These are phyloP conservation scores for Solanum megistacrolobum DNA, from an alignment of 257 asterid species.

Conservation along the genomic window DNA sequence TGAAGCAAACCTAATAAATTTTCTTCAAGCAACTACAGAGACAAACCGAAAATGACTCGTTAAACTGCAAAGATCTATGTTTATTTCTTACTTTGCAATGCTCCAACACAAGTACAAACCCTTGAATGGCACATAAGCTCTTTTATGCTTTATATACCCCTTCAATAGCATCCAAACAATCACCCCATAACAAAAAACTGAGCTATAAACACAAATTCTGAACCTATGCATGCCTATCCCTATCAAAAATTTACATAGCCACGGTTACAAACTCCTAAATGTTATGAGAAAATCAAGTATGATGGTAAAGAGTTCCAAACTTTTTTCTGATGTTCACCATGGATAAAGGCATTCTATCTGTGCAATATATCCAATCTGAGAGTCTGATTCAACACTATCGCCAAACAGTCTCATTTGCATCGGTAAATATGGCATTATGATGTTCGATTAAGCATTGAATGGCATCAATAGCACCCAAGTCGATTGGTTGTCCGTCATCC, in stretches of 20 bases:
- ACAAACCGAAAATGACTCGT: neutral
- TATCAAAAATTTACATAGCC: conserved; percentile 5
- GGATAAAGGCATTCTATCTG: conserved; percentile 18
- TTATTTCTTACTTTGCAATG: neutral
- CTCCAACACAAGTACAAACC: neutral
- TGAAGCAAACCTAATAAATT: neutral
- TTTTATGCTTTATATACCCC: neutral
- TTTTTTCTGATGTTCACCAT: neutral
- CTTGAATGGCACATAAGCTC: neutral
- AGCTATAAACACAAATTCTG: neutral
- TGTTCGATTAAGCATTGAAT: conserved; percentile 80
- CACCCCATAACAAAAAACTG: neutral
- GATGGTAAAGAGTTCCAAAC: neutral
- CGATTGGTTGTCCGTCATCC: conserved; percentile 61
- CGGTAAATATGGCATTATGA: conserved; percentile 72
- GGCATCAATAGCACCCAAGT: conserved; percentile 73
- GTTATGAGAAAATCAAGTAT: neutral
- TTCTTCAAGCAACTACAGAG: neutral
- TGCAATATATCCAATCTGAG: conserved; percentile 6
- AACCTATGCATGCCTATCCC: neutral
- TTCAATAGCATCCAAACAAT: neutral
- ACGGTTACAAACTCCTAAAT: neutral
- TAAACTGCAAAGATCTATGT: neutral
- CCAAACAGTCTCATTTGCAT: conserved; percentile 86
- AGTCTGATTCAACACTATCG: conserved; percentile 11